A percentile compares a stretch with the other conserved stretches of the same genome.
Evolutionary conservation across 78 protist genomes (phyloP).

Genomic region (Dictyostelium intermedium): DNA sequence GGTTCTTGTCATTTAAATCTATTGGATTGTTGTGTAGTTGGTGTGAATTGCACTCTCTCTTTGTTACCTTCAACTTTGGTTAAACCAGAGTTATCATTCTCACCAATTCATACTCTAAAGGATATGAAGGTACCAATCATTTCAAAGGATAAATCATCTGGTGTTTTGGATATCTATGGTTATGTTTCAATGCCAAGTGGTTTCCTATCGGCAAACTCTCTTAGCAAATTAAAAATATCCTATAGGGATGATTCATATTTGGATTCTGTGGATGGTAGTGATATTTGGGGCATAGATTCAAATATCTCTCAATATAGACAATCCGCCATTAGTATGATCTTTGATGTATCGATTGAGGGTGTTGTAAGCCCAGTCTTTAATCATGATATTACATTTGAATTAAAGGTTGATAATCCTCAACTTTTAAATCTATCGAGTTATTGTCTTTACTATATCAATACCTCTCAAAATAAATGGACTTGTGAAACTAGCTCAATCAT

Average conservation of each 20-base stretch:
- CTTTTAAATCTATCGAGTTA: background rate
- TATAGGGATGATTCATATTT: slow-evolving; percentile 22
- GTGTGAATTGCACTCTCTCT: background rate
- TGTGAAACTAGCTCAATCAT: background rate
- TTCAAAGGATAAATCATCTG: background rate
- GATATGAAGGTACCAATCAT: slow-evolving; percentile 15
- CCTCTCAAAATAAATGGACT: background rate
- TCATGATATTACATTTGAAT: background rate
- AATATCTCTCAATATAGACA: background rate
- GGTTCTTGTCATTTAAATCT: background rate
- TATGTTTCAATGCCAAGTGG: slow-evolving; percentile 11
- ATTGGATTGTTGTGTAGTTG: slow-evolving; percentile 8
- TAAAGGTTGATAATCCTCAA: background rate
- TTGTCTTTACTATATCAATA: slow-evolving; percentile 6
- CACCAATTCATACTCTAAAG: slow-evolving; percentile 20
- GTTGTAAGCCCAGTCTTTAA: background rate
- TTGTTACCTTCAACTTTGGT: background rate
- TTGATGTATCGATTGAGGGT: background rate
- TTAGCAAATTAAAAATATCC: background rate
- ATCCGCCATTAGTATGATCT: background rate
- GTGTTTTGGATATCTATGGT: slow-evolving; percentile 12
- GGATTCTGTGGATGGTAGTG: background rate
- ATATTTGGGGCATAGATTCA: background rate
- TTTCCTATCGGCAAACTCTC: background rate
- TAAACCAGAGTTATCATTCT: background rate